phyloP scores from a whole-genome alignment of 2,329 filamentous ascomycete species.

The Talaromyces rugulosus region DNA sequence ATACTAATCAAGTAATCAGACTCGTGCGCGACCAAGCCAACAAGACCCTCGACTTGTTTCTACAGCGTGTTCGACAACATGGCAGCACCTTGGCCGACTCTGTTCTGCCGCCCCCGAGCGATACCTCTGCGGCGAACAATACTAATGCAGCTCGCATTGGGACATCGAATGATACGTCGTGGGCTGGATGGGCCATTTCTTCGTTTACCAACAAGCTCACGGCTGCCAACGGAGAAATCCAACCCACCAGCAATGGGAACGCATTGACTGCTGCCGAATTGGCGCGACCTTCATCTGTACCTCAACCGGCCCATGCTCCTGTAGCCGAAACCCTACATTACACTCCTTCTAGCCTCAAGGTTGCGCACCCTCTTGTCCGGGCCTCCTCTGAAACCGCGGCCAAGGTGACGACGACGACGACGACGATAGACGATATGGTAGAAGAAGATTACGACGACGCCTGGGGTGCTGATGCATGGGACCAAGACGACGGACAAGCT shows the following conservation, averaged over 20 bases:
- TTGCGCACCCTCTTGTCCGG: constrained; percentile 27
- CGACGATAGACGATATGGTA: constrained; percentile 29
- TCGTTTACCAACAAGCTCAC: constrained; percentile 95
- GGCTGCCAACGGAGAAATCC: constrained; percentile 79
- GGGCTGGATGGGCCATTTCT: constrained; percentile 97
- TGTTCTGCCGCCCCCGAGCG: constrained; percentile 62
- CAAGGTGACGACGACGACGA: constrained; percentile 41
- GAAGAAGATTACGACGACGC: constrained; percentile 57
- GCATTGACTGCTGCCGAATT: constrained; percentile 40
- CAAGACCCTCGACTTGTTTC: constrained; percentile 82
- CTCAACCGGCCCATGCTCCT: constrained; percentile 35
- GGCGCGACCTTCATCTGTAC: constrained; percentile 46
- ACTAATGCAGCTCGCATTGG: constrained; percentile 66
- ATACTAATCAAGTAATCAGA: constrained; percentile 24
- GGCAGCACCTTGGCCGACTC: constrained; percentile 75
- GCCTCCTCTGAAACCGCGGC: constrained; percentile 40
- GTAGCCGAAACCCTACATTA: constrained; percentile 21
- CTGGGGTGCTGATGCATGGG: constrained; percentile 63
- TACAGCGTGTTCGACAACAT: constrained; percentile 77
- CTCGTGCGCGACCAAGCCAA: constrained; percentile 84
- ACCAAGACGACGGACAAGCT: constrained; percentile 47
- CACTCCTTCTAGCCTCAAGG: constrained; percentile 21
- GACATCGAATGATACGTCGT: constrained; percentile 68
- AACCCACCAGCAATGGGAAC: constrained; percentile 52
- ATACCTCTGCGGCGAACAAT: constrained; percentile 26